phyloP scores from a whole-genome alignment of 129 eudicot species.

The Glebionis coronaria region DNA sequence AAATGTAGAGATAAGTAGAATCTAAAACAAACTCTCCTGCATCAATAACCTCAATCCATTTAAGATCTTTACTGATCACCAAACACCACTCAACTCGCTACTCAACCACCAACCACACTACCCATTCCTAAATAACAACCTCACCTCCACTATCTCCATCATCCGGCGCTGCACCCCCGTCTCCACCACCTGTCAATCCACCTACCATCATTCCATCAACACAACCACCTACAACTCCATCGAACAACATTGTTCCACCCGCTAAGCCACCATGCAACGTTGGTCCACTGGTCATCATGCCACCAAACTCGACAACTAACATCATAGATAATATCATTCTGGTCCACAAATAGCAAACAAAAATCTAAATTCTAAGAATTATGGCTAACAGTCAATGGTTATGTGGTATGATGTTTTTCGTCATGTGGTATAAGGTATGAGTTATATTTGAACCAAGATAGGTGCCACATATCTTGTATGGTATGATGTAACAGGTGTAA shows the following conservation, averaged over 20 bases:
- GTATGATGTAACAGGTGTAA: constrained; percentile 81
- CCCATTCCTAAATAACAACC: no score
- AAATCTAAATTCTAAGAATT: not conserved
- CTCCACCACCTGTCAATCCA: not conserved
- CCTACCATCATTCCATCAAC: not conserved
- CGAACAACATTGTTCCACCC: no score
- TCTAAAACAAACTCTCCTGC: no score
- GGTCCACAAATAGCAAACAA: constrained; percentile 1
- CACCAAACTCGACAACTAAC: not conserved
- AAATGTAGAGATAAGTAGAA: no score
- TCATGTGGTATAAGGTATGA: constrained; percentile 57
- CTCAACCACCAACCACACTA: no score
- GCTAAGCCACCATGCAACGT: not conserved
- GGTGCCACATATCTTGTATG: constrained; percentile 64
- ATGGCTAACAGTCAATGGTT: not conserved
- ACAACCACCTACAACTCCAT: no score
- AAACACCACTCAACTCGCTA: no score
- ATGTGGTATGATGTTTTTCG: constrained; percentile 52
- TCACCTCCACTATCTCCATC: not conserved
- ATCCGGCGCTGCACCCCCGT: not conserved
- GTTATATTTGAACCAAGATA: constrained; percentile 49
- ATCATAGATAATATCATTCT: constrained; percentile 18
- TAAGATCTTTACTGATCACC: no score
- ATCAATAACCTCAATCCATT: no score
- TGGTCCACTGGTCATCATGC: not conserved